Base-by-base conservation (phyloP, 805 yeast species). In the Saccharomyces jurei region DNA sequence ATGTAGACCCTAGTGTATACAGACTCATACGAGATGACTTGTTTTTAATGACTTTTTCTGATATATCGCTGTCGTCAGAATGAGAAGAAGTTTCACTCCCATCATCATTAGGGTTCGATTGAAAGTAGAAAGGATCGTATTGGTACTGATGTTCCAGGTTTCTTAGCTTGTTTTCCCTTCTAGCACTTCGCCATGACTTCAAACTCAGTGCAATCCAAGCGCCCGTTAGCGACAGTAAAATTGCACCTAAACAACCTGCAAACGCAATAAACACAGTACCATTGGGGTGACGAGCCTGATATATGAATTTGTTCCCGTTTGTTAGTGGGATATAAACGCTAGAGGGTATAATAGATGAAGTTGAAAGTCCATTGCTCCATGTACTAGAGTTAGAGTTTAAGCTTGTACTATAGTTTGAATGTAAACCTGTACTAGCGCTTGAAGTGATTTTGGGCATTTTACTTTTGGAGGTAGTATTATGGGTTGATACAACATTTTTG, bases 251-350 rank as follows among this genome's bases (percentile, higher is more conserved):
- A 41, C 82, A 77, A 27, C 83, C 76, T 2, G 94, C 96, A 56
- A 87, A 83, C 0, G 86, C 86, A 48, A 88, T 86, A 70, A 87
- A 88, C 3, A 87, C 88, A 1, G 92, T 83, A 2, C 94, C 95
- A 50, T 78, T 76, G 0, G 86, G 84, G 47, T 78, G 74, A 6
- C 63, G 66, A 14, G 80, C 69, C 32, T 74, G 67, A 28, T 74
- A 63, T 22, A 87, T 74, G 61, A 75, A 81, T 21, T 92, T 90
- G 68, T 86, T 87, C 5, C 59, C 57, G 10, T 54, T 56, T 5
- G 65, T 54, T 25, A 57, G 50, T 13, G 70, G 61, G 32, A 68
- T 63, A 8, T 53, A 53, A 4, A 68, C 57, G 27, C 62, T 57
- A 48, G 58, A 54, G 2, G 58, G 44, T 17, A 47, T 27, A 13